Base-by-base conservation (phyloP, 2,329 filamentous ascomycete species). In the Tolypocladium ovalisporum region DNA sequence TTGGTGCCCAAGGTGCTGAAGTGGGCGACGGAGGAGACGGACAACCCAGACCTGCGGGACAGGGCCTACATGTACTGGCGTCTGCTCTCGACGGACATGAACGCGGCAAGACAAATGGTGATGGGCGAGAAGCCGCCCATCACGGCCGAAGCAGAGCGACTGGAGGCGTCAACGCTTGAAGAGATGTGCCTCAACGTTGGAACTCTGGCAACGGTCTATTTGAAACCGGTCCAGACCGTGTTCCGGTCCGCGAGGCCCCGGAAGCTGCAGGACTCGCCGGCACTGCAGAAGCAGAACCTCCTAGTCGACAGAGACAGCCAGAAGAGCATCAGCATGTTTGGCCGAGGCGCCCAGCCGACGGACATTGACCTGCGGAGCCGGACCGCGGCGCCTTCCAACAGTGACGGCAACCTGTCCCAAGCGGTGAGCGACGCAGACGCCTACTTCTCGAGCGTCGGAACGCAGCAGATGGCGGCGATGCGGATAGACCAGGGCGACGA, bases 1-100 rank as follows among this genome's bases (percentile, higher is more conserved):
- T 79, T 99, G 8, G 93, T 99, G 0, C 94, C 93, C 1, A 91
- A 91, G 67, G 93, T 97, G 2, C 78, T 99, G 54, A 97, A 97
- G 73, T 97, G 94, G 93, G 95, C 94, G 5, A 99, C 94, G 0
- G 94, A 97, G 71, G 94, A 97, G 71, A 97, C 93, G n/a, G 94
- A 99, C 69, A 97, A 99, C 71, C 94, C 94, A 0, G 94, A 99
- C 72, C 83, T 99, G 34, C 86, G 94, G 62, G 94, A 99, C 71
- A 81, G 94, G 65, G 94, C 94, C 0, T 99, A 97, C 77, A 97
- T 99, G 92, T 99, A 99, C 78, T 99, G 94, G 94, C 89, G 94
- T 5, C 81, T 99, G 17, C 80, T 99, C 1, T 96, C 91, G 1
- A 95, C 91, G 0, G 92, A 97, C 70, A 93, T 96, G 64, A 85